Evolutionary conservation across 768 basidiomycete species (phyloP).

Genomic region (Psilocybe azurescens): DNA sequence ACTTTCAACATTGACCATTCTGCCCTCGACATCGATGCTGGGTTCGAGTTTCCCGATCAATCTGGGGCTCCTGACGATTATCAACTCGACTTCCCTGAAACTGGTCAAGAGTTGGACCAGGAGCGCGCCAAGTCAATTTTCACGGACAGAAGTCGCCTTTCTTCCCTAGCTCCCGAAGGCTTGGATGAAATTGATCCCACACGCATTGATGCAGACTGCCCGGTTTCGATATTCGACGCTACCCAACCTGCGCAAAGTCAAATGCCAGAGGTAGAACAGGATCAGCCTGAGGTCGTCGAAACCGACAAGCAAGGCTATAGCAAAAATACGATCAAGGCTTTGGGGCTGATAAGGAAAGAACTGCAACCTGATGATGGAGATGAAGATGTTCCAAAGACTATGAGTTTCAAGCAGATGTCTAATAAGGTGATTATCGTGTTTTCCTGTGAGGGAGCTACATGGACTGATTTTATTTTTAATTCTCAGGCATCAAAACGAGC

Average conservation of each 20-base stretch:
- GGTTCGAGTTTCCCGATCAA: conserved; percentile 68
- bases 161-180: conserved; percentile 68
- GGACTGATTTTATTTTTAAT: not conserved
- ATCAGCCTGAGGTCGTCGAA: conserved; percentile 37
- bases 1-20: conserved; percentile 61
- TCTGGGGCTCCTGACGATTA: conserved; percentile 67
- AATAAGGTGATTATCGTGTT: conserved; percentile 60
- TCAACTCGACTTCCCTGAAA: conserved; percentile 70
- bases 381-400: conserved; percentile 52
- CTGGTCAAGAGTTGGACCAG: conserved; percentile 46
- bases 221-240: conserved; percentile 82
- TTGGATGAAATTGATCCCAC: conserved; percentile 46
- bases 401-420: conserved; percentile 82
- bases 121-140: conserved; percentile 55
- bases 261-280: conserved; percentile 33
- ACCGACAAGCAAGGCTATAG: conserved; percentile 79
- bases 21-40: conserved; percentile 33
- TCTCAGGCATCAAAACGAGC: conserved; percentile 86
- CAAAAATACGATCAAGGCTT: conserved; percentile 87
- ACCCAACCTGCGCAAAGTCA: conserved; percentile 58
- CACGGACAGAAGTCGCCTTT: conserved; percentile 62
- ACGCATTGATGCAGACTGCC: conserved; percentile 74
- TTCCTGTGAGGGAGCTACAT: not conserved
- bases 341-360: conserved; percentile 76
- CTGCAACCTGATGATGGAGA: conserved; percentile 55